Conservation (phyloP, 1,139 yeast species). For the Taphrina communis region DNA sequence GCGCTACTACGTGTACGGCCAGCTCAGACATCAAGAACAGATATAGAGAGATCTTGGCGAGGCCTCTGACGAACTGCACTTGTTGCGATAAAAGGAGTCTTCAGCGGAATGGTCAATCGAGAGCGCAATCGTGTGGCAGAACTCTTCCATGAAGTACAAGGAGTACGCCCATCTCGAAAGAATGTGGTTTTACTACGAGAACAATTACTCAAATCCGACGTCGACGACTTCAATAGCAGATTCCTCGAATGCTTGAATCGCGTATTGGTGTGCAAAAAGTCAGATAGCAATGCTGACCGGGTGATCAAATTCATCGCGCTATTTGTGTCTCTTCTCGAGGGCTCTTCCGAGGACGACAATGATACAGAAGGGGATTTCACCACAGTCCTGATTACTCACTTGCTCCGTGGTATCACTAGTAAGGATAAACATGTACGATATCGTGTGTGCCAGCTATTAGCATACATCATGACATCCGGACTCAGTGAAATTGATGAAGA, state of each 20-base stretch:
- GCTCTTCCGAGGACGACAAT: slow-evolving; percentile 28
- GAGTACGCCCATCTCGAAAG: slow-evolving; percentile 30
- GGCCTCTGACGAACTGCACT: too few species aligned
- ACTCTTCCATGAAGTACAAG: slow-evolving; percentile 28
- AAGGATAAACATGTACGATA: slow-evolving; percentile 77
- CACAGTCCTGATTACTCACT: slow-evolving; percentile 66
- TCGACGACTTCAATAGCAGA: slow-evolving; percentile 10
- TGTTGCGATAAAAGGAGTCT: too few species aligned
- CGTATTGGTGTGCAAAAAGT: slow-evolving; percentile 69
- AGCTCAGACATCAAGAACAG: too few species aligned
- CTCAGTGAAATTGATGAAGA: slow-evolving; percentile 79
- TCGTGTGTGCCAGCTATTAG: slow-evolving; percentile 78
- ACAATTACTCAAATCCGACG: slow-evolving; percentile 13
- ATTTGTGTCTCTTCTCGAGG: slow-evolving; percentile 44
- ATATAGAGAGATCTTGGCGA: too few species aligned
- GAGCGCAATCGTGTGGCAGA: slow-evolving; percentile 10
- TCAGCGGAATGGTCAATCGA: slow-evolving; percentile 5
- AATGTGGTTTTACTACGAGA: slow-evolving; percentile 30
- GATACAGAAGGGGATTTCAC: slow-evolving; percentile 56
- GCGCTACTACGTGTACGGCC: too few species aligned
- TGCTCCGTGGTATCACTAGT: slow-evolving; percentile 77
- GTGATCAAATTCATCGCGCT: slow-evolving; percentile 64
- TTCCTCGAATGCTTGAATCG: slow-evolving; percentile 47
- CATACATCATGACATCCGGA: slow-evolving; percentile 68
- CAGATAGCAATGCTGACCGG: slow-evolving; percentile 76